Evolutionary conservation across 2,329 filamentous ascomycete genomes (phyloP), one percentile per base, ranked within the genome.

Genomic region (Didymellaceae sp.): DNA sequence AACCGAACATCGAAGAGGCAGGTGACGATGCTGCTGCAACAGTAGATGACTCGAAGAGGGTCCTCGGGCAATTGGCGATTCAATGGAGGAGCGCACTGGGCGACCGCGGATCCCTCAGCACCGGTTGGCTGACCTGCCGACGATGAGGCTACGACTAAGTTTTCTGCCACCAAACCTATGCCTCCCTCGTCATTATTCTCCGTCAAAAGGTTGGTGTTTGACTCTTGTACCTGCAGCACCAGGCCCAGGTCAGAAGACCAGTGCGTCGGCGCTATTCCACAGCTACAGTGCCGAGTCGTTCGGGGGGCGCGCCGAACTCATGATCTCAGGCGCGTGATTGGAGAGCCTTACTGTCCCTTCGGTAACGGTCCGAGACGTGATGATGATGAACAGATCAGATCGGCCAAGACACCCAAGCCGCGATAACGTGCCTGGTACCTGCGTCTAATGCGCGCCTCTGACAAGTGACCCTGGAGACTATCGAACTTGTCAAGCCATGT

Each of bases 31-130:
- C 55, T 37, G 28, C 53, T 10, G 26, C 34, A 11, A 28, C 39
- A 48, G 48, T 38, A n/a, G 53, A 59, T 20, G 73, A 74, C 54
- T 76, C 77, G 14, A 77, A 80, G 54, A 77, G 89, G 28, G 78
- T 87, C 16, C 85, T 97, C 67, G 93, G 92, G 5, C 86, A 94
- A 56, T 74, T 97, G 59, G 87, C 86, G 33, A 89, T 97, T 52
- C 88, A 90, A 45, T 99, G 94, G 94, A 82, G 90, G 57, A 88
- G 89, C 28, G 84, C 89, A 55, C 92, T 97, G 88, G 94, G 94
- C 0, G 94, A 93, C 74, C 83, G 85, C 63, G 94, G 94, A 0
- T 92, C 86, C 62, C 77, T 99, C 68, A 91, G 87, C 34, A 99
- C 94, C 6, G 92, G 92, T 8, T 93, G 88, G 80, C 76, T 96